A percentile compares a stretch with the other conserved stretches of the same genome.
Conservation (phyloP, 2,329 filamentous ascomycete genomes). For the Clonostachys rosea region DNA sequence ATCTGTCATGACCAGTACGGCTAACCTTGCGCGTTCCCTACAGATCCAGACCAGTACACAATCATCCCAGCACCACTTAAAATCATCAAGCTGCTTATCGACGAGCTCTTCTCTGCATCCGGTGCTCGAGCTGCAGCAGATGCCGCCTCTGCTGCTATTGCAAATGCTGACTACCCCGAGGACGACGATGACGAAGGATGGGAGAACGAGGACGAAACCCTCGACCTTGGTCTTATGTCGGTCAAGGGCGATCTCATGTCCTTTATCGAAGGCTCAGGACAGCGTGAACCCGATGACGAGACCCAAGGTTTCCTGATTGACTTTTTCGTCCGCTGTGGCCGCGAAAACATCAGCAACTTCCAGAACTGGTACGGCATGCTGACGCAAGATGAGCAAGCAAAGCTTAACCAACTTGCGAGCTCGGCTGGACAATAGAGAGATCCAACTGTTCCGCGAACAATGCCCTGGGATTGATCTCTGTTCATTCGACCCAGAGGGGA, state of each 20-base stretch:
- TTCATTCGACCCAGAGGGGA: too few relatives aligned
- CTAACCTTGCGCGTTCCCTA: neutral
- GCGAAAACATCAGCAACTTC: slow-evolving; percentile 53
- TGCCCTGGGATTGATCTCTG: too few relatives aligned
- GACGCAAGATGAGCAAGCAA: slow-evolving; percentile 49
- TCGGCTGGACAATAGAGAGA: neutral
- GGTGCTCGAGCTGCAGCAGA: slow-evolving; percentile 57
- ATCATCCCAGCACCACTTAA: slow-evolving; percentile 85
- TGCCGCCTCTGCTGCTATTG: slow-evolving; percentile 59
- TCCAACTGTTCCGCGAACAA: neutral
- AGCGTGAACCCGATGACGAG: slow-evolving; percentile 78
- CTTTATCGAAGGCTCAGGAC: slow-evolving; percentile 55
- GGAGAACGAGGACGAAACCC: slow-evolving; percentile 76
- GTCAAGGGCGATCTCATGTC: slow-evolving; percentile 78
- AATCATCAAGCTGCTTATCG: slow-evolving; percentile 91
- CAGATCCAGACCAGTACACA: slow-evolving; percentile 85
- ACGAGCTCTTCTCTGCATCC: slow-evolving; percentile 81
- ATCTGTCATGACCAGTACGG: neutral
- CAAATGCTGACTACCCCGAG: slow-evolving; percentile 52
- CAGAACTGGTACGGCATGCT: slow-evolving; percentile 52
- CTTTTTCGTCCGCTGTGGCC: slow-evolving; percentile 65
- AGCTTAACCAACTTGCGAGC: slow-evolving; percentile 47
- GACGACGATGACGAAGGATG: slow-evolving; percentile 78
- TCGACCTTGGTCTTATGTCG: slow-evolving; percentile 69
- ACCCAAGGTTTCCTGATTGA: slow-evolving; percentile 79